Percentiles rank a stretch among this genome's conserved stretches.
Evolutionary conservation across 306 rosid species (phyloP).

Genomic region (Macrotyloma uniflorum): DNA sequence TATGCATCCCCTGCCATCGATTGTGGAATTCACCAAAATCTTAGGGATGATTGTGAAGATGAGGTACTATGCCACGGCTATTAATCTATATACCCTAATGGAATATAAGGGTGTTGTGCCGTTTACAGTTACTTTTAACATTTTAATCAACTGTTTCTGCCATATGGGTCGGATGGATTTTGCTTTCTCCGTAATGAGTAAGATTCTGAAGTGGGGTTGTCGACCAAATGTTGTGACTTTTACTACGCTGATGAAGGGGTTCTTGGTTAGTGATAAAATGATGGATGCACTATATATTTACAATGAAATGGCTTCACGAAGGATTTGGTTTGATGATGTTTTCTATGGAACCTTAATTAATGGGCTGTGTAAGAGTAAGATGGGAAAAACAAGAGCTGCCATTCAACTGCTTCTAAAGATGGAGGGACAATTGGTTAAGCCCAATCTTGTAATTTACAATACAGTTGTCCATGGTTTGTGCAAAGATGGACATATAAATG

Average conservation of each 20-base stretch:
- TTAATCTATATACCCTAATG: constrained; percentile 21
- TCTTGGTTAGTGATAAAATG: not conserved
- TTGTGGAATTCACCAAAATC: constrained; percentile 36
- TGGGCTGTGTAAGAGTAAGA: constrained; percentile 17
- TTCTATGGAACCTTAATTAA: constrained; percentile 23
- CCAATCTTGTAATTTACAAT: constrained; percentile 25
- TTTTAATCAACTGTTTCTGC: constrained; percentile 31
- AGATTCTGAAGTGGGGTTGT: constrained; percentile 33
- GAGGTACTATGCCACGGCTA: constrained; percentile 23
- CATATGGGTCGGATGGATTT: constrained; percentile 23
- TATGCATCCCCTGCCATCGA: constrained; percentile 27
- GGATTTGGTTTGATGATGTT: constrained; percentile 6
- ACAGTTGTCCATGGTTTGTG: constrained; percentile 10
- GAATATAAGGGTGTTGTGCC: constrained; percentile 26
- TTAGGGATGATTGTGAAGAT: constrained; percentile 20
- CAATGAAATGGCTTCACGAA: not conserved
- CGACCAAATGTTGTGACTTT: constrained; percentile 14
- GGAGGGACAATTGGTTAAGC: not conserved
- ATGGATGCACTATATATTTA: not conserved
- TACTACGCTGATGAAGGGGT: constrained; percentile 23
- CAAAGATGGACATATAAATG: constrained; percentile 21
- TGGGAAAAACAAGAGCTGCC: not conserved
- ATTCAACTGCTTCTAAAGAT: constrained; percentile 9
- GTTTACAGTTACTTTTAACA: constrained; percentile 29
- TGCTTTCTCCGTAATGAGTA: constrained; percentile 29